phyloP scores from a whole-genome alignment of 306 rosid species.

The Hippophae tibetana region DNA sequence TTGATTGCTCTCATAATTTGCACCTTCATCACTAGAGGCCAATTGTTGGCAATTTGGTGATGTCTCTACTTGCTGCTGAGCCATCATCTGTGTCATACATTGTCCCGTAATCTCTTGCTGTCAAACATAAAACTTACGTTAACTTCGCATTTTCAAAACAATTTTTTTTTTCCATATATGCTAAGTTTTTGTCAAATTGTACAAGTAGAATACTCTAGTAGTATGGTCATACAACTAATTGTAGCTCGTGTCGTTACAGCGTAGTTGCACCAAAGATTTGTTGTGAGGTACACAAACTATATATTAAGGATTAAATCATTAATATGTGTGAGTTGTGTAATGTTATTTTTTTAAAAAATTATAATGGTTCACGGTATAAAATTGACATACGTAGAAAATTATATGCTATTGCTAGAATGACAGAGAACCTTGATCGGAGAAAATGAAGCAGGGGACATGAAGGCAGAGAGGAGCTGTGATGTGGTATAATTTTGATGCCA shows the following conservation, averaged over 20 bases:
- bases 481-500: conserved; percentile 28
- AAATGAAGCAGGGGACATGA: conserved; percentile 23
- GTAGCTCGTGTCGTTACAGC: too few relatives aligned
- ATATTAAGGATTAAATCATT: too few relatives aligned
- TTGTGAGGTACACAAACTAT: too few relatives aligned
- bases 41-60: background rate
- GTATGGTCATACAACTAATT: too few relatives aligned
- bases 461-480: conserved; percentile 22
- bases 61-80: background rate
- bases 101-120: background rate
- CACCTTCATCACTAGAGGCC: background rate
- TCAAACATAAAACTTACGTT: background rate
- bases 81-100: background rate
- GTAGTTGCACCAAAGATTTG: too few relatives aligned
- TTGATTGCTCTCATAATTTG: background rate
- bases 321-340: too few relatives aligned
- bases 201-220: too few relatives aligned
- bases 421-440: conserved; percentile 13
- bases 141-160: background rate
- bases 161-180: too few relatives aligned
- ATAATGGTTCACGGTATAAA: too few relatives aligned
- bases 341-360: too few relatives aligned
- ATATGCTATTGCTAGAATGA: background rate
- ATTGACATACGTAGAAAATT: too few relatives aligned
- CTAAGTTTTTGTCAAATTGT: too few relatives aligned